A percentile compares a stretch with the other conserved stretches of the same genome.
These are phyloP conservation scores for Plectosphaerella cucumerina DNA, from an alignment of 2,329 filamentous ascomycete genomes.

Conservation along the genomic window DNA sequence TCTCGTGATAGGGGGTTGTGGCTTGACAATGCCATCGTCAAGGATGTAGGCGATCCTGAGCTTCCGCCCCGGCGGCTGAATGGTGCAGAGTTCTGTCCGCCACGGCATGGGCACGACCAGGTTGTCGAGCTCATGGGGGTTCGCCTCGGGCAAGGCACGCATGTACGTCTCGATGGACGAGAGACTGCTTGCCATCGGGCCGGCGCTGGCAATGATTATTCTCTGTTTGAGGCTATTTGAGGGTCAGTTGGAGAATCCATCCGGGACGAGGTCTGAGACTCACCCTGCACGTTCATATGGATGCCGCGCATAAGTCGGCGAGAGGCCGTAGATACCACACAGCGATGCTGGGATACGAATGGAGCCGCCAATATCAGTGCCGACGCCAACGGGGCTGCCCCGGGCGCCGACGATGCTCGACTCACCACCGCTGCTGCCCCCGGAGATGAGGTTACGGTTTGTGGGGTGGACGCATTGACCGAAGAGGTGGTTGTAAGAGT, in stretches of 20 bases:
- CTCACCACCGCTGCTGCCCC: constrained; percentile 39
- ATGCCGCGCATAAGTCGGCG: constrained; percentile 27
- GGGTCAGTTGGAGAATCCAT: constrained; percentile 21
- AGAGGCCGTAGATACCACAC: constrained; percentile 37
- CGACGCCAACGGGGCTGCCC: constrained; percentile 36
- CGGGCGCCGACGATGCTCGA: constrained; percentile 34
- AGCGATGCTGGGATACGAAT: constrained; percentile 39
- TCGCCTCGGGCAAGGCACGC: constrained; percentile 27
- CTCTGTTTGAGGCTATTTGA: constrained; percentile 31
- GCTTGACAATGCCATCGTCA: constrained; percentile 17
- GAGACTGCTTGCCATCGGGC: constrained; percentile 17
- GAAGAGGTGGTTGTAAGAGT: constrained; percentile 32
- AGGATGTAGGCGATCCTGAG: constrained; percentile 16
- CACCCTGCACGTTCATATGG: constrained; percentile 22
- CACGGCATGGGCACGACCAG: constrained; percentile 34
- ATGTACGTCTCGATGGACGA: constrained; percentile 32
- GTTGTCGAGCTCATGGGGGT: constrained; percentile 37
- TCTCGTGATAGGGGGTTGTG: constrained; percentile 18
- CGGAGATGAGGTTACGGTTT: constrained; percentile 31
- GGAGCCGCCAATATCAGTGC: constrained; percentile 42
- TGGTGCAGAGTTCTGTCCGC: constrained; percentile 18
- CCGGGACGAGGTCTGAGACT: neutral
- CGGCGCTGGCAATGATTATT: constrained; percentile 23
- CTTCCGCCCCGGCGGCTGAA: constrained; percentile 18
- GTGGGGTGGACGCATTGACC: constrained; percentile 33